These are phyloP conservation scores for Aureobasidium sp. DNA, from an alignment of 2,329 filamentous ascomycete species.

Conservation along the genomic window DNA sequence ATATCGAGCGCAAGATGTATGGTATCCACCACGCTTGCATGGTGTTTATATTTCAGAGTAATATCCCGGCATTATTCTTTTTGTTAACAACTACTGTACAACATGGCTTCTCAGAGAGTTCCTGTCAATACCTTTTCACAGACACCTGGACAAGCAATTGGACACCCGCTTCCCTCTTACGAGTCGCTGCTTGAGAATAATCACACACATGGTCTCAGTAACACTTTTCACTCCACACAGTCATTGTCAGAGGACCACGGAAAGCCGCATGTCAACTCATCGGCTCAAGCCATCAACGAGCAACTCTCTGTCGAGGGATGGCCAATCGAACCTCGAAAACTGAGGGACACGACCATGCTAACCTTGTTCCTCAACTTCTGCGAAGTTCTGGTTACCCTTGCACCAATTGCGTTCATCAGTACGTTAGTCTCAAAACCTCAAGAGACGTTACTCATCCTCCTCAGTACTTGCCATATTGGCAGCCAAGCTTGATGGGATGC, in stretches of 20 bases:
- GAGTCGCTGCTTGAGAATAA: background rate
- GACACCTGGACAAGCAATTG: background rate
- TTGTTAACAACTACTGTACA: background rate
- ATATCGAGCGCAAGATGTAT: too few relatives aligned
- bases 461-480: conserved; percentile 23
- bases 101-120: background rate
- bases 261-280: too few relatives aligned
- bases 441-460: background rate
- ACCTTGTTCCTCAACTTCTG: conserved; percentile 11
- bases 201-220: background rate
- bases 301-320: background rate
- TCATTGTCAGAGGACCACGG: too few relatives aligned
- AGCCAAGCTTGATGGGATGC: conserved; percentile 21
- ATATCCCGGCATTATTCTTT: too few relatives aligned
- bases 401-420: conserved; percentile 29
- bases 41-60: background rate
- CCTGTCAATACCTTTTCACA: too few relatives aligned
- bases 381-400: conserved; percentile 22
- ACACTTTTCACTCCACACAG: background rate
- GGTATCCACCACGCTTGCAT: too few relatives aligned
- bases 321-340: conserved; percentile 8
- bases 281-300: too few relatives aligned
- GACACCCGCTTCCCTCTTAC: background rate
- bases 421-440: conserved; percentile 9
- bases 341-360: background rate